Evolutionary conservation across 805 yeast genomes (phyloP).

Genomic region (Metschnikowia hibisci): DNA sequence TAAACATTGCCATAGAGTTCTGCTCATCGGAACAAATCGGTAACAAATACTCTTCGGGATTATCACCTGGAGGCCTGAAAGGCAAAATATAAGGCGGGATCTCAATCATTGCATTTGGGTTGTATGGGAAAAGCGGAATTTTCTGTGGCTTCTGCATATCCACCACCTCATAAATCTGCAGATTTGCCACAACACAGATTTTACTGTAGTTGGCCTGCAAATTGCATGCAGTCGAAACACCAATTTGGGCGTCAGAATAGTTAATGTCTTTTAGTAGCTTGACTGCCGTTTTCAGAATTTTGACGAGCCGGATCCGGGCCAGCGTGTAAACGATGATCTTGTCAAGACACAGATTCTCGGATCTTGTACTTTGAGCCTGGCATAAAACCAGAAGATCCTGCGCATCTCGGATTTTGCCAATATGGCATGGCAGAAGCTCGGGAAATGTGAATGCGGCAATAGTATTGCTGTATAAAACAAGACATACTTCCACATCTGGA

Average conservation of each 20-base stretch:
- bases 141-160: slow-evolving; percentile 31
- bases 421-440: slow-evolving; percentile 34
- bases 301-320: slow-evolving; percentile 30
- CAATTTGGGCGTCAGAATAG: slow-evolving; percentile 26
- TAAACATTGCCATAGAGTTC: slow-evolving; percentile 40
- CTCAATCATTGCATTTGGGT: slow-evolving; percentile 6
- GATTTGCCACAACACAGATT: slow-evolving; percentile 32
- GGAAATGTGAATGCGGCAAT: slow-evolving; percentile 31
- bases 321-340: slow-evolving; percentile 30
- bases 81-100: slow-evolving; percentile 13
- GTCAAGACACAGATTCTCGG: slow-evolving; percentile 16
- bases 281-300: slow-evolving; percentile 23
- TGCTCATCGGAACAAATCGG: slow-evolving; percentile 30
- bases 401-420: slow-evolving; percentile 36
- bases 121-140: slow-evolving; percentile 35
- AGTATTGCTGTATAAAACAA: slow-evolving; percentile 26
- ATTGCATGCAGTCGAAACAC: slow-evolving; percentile 26
- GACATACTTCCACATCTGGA: slow-evolving; percentile 22
- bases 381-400: slow-evolving; percentile 28
- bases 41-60: slow-evolving; percentile 30
- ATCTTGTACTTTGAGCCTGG: slow-evolving; percentile 12
- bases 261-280: slow-evolving; percentile 33
- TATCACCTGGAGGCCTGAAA: slow-evolving; percentile 3
- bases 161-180: slow-evolving; percentile 32
- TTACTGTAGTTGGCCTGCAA: slow-evolving; percentile 28